phyloP scores from a whole-genome alignment of 495 filamentous ascomycete species.

The Margaritispora aquatica region DNA sequence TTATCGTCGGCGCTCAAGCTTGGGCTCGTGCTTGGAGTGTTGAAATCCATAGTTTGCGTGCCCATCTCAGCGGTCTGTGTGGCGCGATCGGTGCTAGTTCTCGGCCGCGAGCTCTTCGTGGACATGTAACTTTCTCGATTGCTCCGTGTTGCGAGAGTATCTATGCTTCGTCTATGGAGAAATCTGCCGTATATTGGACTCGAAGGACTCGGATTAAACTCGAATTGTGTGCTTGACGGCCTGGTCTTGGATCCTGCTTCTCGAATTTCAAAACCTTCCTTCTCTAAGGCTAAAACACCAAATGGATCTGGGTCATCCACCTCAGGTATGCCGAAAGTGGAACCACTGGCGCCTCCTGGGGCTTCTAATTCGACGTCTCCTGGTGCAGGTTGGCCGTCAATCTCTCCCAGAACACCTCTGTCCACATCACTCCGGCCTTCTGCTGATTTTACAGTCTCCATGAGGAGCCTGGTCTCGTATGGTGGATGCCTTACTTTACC shows the following conservation, averaged over 20 bases:
- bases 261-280: conserved; percentile 76
- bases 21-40: conserved; percentile 40
- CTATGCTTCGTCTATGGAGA: conserved; percentile 56
- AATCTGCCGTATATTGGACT: conserved; percentile 72
- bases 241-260: conserved; percentile 71
- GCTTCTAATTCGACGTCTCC: conserved; percentile 61
- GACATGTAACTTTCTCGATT: conserved; percentile 59
- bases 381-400: conserved; percentile 57
- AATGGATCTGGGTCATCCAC: conserved; percentile 80
- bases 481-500: conserved; percentile 70
- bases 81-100: conserved; percentile 48
- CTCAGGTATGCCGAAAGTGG: conserved; percentile 69
- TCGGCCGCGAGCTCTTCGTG: conserved; percentile 34
- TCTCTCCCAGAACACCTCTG: conserved; percentile 39
- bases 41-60: conserved; percentile 43
- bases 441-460: conserved; percentile 77
- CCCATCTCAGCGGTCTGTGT: conserved; percentile 54
- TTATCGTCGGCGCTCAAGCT: conserved; percentile 34
- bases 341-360: conserved; percentile 26
- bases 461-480: conserved; percentile 55
- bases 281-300: conserved; percentile 78
- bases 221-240: conserved; percentile 68
- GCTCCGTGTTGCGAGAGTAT: conserved; percentile 52
- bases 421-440: conserved; percentile 75
- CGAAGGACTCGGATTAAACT: conserved; percentile 67